Conservation (phyloP, 2,329 filamentous ascomycete genomes). For the Ceratocystis huliohia region DNA sequence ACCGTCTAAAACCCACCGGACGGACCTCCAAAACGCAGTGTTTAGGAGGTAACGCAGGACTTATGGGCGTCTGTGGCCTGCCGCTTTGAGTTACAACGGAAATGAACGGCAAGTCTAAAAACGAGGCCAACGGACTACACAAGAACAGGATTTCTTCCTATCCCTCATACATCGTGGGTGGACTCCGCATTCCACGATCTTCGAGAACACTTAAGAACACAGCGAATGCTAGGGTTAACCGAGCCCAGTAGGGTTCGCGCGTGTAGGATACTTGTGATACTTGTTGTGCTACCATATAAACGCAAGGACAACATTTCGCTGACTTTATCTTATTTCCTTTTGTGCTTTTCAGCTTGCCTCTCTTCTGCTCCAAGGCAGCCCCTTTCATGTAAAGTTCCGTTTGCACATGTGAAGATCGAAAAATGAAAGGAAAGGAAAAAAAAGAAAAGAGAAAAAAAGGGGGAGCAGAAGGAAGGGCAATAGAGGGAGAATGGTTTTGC, state of each 20-base stretch:
- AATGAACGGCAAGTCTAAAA: background rate
- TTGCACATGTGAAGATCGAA: background rate
- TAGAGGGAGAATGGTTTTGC: background rate
- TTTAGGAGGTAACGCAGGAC: background rate
- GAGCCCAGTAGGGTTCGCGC: background rate
- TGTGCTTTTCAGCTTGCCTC: background rate
- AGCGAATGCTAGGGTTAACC: background rate
- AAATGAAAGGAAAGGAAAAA: background rate
- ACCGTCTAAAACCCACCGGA: background rate
- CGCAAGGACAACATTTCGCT: background rate
- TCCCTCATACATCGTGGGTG: background rate
- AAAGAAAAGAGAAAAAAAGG: background rate
- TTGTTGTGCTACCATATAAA: background rate
- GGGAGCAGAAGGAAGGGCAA: background rate
- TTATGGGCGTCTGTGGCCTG: background rate
- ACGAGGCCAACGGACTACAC: background rate
- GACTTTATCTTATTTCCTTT: background rate
- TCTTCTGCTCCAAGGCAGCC: background rate
- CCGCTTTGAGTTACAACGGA: background rate
- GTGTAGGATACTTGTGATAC: background rate
- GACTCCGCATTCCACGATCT: background rate
- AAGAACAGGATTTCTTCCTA: background rate
- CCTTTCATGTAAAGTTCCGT: background rate
- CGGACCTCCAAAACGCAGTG: background rate
- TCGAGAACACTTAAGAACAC: background rate